These are phyloP conservation scores for Gliomastix tumulicola DNA, from an alignment of 2,329 filamentous ascomycete genomes.

Conservation along the genomic window DNA sequence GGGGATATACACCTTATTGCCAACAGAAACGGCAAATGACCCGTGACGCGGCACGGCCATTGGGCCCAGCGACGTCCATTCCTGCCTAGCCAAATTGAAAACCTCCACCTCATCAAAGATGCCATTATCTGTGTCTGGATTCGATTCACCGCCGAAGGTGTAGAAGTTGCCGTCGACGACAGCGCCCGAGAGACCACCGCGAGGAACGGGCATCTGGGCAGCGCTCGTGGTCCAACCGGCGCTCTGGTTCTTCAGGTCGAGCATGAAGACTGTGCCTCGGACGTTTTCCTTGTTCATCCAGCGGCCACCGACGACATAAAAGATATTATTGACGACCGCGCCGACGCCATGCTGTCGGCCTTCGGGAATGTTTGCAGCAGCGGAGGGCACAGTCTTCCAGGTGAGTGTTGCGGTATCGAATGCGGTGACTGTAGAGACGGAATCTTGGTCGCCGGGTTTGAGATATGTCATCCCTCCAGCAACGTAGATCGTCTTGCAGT, in stretches of 20 bases:
- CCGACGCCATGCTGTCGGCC: slow-evolving; percentile 23
- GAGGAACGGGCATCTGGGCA: slow-evolving; percentile 24
- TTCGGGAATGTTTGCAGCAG: slow-evolving; percentile 20
- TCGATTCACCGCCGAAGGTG: slow-evolving; percentile 28
- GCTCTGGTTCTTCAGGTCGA: slow-evolving; percentile 18
- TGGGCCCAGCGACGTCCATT: slow-evolving; percentile 13
- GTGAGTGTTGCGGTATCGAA: slow-evolving; percentile 17
- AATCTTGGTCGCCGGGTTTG: slow-evolving; percentile 12
- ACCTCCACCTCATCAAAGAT: slow-evolving; percentile 20
- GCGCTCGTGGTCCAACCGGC: slow-evolving; percentile 17
- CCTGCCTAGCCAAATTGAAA: slow-evolving; percentile 18
- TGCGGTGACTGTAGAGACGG: slow-evolving; percentile 17
- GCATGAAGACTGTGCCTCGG: slow-evolving; percentile 23
- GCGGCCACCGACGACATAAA: slow-evolving; percentile 29
- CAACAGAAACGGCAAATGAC: slow-evolving; percentile 17
- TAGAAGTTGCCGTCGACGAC: slow-evolving; percentile 19
- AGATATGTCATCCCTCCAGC: slow-evolving; percentile 26
- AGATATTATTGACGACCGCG: slow-evolving; percentile 17
- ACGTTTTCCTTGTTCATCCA: slow-evolving; percentile 18
- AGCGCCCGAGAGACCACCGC: slow-evolving; percentile 22
- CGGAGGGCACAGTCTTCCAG: too few relatives aligned
- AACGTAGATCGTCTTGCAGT: slow-evolving; percentile 21
- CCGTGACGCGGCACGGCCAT: slow-evolving; percentile 26
- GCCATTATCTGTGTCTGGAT: slow-evolving; percentile 11
- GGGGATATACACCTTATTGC: slow-evolving; percentile 20